Evolutionary conservation across 345 rosid species (phyloP).

Genomic region (Eucalyptus regnans): DNA sequence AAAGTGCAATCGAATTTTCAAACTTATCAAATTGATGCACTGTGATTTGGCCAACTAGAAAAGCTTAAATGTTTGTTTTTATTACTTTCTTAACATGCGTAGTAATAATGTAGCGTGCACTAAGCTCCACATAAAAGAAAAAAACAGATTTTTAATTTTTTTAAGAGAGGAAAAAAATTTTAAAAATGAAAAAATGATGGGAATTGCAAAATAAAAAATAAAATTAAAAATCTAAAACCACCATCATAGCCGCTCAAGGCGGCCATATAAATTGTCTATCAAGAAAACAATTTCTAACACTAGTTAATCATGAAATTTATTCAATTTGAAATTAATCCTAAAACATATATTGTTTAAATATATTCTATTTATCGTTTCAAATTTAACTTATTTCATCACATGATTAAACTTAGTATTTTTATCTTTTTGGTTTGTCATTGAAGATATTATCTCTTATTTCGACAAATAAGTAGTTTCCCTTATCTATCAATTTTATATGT

Average conservation of each 20-base stretch:
- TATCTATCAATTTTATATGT: not conserved
- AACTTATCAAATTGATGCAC: no score
- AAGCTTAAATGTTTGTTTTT: no score
- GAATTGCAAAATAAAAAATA: no score
- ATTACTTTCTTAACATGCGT: no score
- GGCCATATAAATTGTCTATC: not conserved
- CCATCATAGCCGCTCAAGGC: no score
- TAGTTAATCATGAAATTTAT: not conserved
- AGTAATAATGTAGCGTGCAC: rapidly evolving
- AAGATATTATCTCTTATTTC: not conserved
- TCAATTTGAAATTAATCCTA: not conserved
- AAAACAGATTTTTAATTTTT: no score
- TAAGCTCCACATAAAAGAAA: no score
- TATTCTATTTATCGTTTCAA: not conserved
- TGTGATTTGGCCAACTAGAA: no score
- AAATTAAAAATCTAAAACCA: no score
- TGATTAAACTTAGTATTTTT: not conserved
- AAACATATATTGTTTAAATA: not conserved
- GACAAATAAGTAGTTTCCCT: not conserved
- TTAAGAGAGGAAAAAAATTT: no score
- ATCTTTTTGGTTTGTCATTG: not conserved
- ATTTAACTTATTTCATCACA: not conserved
- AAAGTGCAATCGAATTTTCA: rapidly evolving
- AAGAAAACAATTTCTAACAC: not conserved
- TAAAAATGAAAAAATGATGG: no score